Conservation (phyloP, 805 yeast species). For the Sugiyamaella lignohabitans region DNA sequence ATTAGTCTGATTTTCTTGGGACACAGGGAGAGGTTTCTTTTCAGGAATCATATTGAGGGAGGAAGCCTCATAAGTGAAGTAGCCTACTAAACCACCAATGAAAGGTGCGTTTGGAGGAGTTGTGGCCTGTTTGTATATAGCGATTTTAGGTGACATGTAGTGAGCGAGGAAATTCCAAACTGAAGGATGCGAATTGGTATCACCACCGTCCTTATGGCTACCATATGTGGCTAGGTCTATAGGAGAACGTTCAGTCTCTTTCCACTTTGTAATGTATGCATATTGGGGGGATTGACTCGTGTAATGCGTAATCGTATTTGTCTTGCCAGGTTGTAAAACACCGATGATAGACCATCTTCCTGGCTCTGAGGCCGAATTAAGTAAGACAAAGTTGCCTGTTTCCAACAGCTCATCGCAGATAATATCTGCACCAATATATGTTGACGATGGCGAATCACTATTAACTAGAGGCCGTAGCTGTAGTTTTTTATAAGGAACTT, state of each 20-base stretch:
- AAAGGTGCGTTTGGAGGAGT: conserved; percentile 38
- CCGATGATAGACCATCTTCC: conserved; percentile 90
- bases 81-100: conserved; percentile 86
- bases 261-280: conserved; percentile 17
- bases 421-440: background rate
- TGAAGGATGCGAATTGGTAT: background rate
- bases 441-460: background rate
- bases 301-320: conserved; percentile 20
- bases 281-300: conserved; percentile 11
- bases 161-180: conserved; percentile 50
- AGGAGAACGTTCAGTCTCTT: background rate
- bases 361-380: conserved; percentile 76
- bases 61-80: conserved; percentile 77
- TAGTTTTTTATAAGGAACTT: conserved; percentile 4
- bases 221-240: background rate
- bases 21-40: conserved; percentile 6
- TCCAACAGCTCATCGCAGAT: conserved; percentile 45
- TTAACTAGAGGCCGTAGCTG: background rate
- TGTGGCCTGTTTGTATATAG: conserved; percentile 24
- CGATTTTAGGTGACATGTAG: conserved; percentile 37
- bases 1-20: background rate
- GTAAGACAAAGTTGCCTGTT: conserved; percentile 44
- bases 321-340: conserved; percentile 28
- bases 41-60: conserved; percentile 32
- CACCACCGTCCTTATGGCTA: no score